Percentiles rank a stretch among this genome's conserved stretches.
Evolutionary conservation across 2,329 filamentous ascomycete species (phyloP).

Genomic region (Tolypocladium tundrense): DNA sequence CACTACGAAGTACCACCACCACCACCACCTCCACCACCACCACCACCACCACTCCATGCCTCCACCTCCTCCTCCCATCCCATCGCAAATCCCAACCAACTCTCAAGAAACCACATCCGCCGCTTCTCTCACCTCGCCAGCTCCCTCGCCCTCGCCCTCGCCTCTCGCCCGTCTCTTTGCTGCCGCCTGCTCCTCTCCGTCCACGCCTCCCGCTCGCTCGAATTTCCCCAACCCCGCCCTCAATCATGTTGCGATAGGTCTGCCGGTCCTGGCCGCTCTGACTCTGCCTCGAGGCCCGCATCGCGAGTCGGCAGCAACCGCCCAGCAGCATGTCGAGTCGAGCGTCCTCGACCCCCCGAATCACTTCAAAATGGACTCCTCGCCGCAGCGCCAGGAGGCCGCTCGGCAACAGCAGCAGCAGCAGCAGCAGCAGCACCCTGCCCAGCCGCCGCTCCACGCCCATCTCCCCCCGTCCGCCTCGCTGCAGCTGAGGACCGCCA

Average conservation of each 20-base stretch:
- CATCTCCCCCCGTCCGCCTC: conserved; percentile 25
- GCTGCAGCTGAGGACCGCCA: conserved; percentile 36
- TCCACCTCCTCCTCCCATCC: background rate
- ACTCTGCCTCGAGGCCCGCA: conserved; percentile 3
- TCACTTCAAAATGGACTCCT: conserved; percentile 8
- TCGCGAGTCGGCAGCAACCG: conserved; percentile 1
- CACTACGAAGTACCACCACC: background rate
- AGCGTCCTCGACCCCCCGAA: background rate
- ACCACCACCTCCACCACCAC: background rate
- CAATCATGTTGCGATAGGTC: conserved; percentile 8
- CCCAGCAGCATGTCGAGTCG: conserved; percentile 8
- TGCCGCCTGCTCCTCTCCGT: background rate
- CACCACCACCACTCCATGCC: background rate
- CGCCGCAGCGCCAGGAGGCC: conserved; percentile 2
- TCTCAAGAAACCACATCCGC: background rate
- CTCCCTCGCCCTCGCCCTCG: background rate
- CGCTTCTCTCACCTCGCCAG: background rate
- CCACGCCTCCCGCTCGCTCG: background rate
- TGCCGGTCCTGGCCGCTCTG: conserved; percentile 4
- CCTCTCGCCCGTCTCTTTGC: background rate
- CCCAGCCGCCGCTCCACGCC: conserved; percentile 15
- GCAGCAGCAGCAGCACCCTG: conserved; percentile 3
- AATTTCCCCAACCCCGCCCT: background rate
- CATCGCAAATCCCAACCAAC: background rate
- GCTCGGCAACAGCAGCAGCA: background rate